Evolutionary conservation across 139 green algal genomes (phyloP).

Genomic region (Nannochloris sp.): DNA sequence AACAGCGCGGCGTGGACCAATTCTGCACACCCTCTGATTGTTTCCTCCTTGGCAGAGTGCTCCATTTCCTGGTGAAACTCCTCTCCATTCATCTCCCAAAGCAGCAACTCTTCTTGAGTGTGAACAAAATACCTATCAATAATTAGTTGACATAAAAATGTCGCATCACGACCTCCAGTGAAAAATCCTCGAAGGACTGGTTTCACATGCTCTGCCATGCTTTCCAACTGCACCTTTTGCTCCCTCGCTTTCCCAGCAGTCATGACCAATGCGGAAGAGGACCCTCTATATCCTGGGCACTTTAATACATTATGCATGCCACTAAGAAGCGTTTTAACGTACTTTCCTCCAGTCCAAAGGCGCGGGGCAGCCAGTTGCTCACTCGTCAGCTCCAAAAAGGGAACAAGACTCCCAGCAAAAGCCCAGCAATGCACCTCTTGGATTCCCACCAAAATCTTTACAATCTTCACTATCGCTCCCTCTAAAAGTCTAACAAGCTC

Average conservation of each 20-base stretch:
- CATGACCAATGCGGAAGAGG: conserved; percentile 18
- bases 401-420: conserved; percentile 41
- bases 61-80: conserved; percentile 60
- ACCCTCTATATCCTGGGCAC: conserved; percentile 35
- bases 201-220: background rate
- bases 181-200: conserved; percentile 8
- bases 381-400: conserved; percentile 27
- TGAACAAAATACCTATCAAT: too few species aligned
- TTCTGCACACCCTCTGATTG: conserved; percentile 57
- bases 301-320: conserved; percentile 17
- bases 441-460: conserved; percentile 61
- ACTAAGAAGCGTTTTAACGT: background rate
- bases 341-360: background rate
- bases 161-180: too few species aligned
- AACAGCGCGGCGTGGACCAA: conserved; percentile 51
- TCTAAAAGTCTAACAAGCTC: conserved; percentile 57
- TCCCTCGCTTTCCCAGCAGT: conserved; percentile 2
- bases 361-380: background rate
- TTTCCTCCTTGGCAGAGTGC: conserved; percentile 46
- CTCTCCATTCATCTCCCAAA: conserved; percentile 36
- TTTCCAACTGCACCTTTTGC: conserved; percentile 21
- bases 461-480: conserved; percentile 65
- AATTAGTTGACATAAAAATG: too few species aligned
- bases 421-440: conserved; percentile 74
- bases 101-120: too few species aligned